Percentiles rank a stretch among this genome's conserved stretches.
Evolutionary conservation across 2,329 filamentous ascomycete species (phyloP).

Genomic region (Cytospora leucostoma): DNA sequence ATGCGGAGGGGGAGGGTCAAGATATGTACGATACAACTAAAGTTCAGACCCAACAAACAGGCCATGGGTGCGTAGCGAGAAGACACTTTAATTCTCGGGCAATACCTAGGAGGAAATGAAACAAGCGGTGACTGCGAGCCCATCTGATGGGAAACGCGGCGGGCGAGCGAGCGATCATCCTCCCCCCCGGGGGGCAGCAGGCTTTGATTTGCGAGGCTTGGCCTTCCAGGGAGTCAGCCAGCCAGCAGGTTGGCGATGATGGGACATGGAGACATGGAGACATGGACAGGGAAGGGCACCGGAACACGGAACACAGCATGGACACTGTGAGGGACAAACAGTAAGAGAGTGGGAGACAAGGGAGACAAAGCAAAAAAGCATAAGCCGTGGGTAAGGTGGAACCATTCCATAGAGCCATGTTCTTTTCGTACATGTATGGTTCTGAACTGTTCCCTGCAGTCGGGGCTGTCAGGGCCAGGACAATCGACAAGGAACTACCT

Average conservation of each 20-base stretch:
- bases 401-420: conserved; percentile 21
- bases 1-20: conserved; percentile 23
- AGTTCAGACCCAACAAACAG: conserved; percentile 22
- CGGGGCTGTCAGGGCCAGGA: conserved; percentile 12
- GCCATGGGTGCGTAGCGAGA: conserved; percentile 24
- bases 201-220: conserved; percentile 27
- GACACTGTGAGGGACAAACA: conserved; percentile 23
- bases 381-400: conserved; percentile 26
- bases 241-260: conserved; percentile 28
- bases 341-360: conserved; percentile 11
- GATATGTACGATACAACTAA: conserved; percentile 28
- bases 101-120: conserved; percentile 27
- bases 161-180: conserved; percentile 28
- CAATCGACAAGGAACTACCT: neutral
- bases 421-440: conserved; percentile 19
- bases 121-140: conserved; percentile 29
- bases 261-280: conserved; percentile 18
- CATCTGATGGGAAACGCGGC: conserved; percentile 23
- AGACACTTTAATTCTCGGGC: conserved; percentile 27
- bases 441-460: conserved; percentile 17
- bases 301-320: conserved; percentile 21
- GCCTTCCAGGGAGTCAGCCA: conserved; percentile 18
- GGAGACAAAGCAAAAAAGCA: conserved; percentile 5
- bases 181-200: conserved; percentile 25
- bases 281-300: neutral